Base-by-base conservation (phyloP, 148 eudicot species). In the Rhododendron ovatum region DNA sequence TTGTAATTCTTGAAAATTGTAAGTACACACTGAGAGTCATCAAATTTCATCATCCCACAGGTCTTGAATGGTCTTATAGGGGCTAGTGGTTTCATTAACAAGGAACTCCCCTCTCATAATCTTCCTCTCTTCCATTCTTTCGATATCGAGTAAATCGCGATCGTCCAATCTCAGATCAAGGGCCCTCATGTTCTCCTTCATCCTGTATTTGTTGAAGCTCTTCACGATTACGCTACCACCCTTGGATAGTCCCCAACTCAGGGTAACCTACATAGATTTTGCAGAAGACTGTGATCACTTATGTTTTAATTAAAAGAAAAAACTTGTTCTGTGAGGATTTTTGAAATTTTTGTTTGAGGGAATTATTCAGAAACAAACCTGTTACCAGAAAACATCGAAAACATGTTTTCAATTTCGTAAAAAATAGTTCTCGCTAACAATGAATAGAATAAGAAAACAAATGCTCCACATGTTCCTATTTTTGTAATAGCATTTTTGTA, bases 11-110 rank as follows among this genome's bases (percentile, higher is more conserved):
- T 71, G 13, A 71, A 71, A 73, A 14, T 26, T 18, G 79, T 0
- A 7, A 37, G 43, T 75, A 37, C 20, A 37, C 20, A 5, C 9
- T 17, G 30, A 12, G 11, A 14, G 41, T 7, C 51, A 22, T 88
- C 84, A 91, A 80, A 92, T 90, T 86, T 93, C 93, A 69, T 84
- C 89, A 85, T 92, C 95, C 95, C 95, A 93, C 1, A 93, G 81
- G 10, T 91, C 90, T 87, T 92, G 86, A 65, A 91, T 78, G 26
- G 90, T 89, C 86, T 78, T 90, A 85, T 91, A 93, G 15, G 95
- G 95, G 82, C 95, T 93, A 5, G 90, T 92, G 0, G 90, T 92
- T 51, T 85, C 77, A 65, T 92, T 91, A 39, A 91, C 89, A 43
- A 89, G 88, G 73, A 48, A 88, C 39, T 92, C 93, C n/a, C 92